A percentile compares a stretch with the other conserved stretches of the same genome.
Evolutionary conservation across 345 rosid species (phyloP).

Genomic region (Physaria fendleri): DNA sequence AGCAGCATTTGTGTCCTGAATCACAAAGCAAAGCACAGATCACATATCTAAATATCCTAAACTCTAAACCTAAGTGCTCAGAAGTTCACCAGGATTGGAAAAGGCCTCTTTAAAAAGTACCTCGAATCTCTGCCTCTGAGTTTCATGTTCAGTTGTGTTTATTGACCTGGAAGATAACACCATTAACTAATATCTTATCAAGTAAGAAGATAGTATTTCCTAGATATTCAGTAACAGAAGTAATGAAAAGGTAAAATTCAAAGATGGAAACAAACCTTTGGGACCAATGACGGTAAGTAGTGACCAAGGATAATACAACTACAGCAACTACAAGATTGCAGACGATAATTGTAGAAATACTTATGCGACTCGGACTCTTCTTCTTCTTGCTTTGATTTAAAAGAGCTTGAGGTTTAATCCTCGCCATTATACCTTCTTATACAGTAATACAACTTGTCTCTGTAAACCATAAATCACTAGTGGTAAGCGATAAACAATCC

Average conservation of each 20-base stretch:
- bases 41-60: neutral
- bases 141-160: constrained; percentile 25
- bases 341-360: constrained; percentile 44
- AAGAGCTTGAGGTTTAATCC: constrained; percentile 79
- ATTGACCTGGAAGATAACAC: constrained; percentile 32
- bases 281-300: constrained; percentile 60
- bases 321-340: constrained; percentile 46
- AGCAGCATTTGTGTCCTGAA: constrained; percentile 40
- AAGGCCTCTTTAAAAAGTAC: constrained; percentile 10
- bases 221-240: neutral
- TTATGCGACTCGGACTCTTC: constrained; percentile 58
- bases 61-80: neutral
- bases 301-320: constrained; percentile 40
- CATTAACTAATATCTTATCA: neutral
- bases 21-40: constrained; percentile 11
- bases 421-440: constrained; percentile 45
- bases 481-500: neutral
- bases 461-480: constrained; percentile 8
- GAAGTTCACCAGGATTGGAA: neutral
- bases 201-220: neutral
- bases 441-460: neutral
- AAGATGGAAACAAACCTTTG: constrained; percentile 40
- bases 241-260: neutral
- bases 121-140: constrained; percentile 37
- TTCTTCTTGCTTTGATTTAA: constrained; percentile 78